Evolutionary conservation across 2,329 filamentous ascomycete genomes (phyloP).

Genomic region (Trichoderma oligosporum): DNA sequence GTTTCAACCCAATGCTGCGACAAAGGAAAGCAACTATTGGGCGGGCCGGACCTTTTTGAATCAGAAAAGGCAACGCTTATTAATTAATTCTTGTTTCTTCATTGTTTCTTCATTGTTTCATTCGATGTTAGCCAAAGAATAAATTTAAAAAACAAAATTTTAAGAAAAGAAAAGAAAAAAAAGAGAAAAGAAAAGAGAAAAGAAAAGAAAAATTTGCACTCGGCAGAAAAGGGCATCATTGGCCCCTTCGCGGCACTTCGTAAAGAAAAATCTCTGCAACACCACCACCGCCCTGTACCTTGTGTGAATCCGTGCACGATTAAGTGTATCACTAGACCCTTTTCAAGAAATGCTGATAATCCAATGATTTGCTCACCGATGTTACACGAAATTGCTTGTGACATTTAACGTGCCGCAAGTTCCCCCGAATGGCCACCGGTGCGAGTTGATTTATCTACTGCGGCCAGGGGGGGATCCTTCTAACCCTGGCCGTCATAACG

Average conservation of each 20-base stretch:
- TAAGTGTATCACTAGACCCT: neutral
- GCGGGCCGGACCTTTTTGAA: constrained; percentile 8
- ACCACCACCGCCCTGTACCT: neutral
- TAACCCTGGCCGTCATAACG: neutral
- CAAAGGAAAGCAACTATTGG: neutral
- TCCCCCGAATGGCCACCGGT: constrained; percentile 14
- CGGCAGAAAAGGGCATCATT: neutral
- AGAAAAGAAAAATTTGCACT: neutral
- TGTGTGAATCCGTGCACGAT: constrained; percentile 1
- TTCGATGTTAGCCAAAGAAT: too few species aligned
- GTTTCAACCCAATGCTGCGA: constrained; percentile 18
- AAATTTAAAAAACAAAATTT: too few species aligned
- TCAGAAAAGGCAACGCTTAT: neutral
- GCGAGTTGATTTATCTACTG: constrained; percentile 8
- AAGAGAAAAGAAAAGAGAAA: neutral
- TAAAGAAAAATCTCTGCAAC: neutral
- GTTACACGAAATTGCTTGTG: constrained; percentile 18
- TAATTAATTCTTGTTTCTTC: too few species aligned
- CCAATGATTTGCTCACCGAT: constrained; percentile 9
- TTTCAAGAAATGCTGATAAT: neutral
- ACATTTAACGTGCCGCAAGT: constrained; percentile 9
- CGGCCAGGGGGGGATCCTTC: neutral
- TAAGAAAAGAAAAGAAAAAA: neutral
- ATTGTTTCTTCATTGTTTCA: neutral
- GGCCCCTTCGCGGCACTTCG: neutral